Evolutionary conservation across 1,139 yeast genomes (phyloP).

Genomic region (Scheffersomyces insectosa): DNA sequence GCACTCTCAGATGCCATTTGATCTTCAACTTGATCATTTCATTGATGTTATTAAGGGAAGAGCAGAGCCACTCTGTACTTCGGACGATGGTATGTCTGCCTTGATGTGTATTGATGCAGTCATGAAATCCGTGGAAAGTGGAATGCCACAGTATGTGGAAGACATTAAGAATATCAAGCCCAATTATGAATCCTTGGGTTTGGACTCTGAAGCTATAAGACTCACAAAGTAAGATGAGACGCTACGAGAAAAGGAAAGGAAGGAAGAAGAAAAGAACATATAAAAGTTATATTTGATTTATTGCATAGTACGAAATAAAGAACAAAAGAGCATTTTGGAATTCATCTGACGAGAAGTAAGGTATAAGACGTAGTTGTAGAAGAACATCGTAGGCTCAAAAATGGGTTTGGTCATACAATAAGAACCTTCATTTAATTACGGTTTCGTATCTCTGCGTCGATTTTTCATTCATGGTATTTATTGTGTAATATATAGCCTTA

Average conservation of each 20-base stretch:
- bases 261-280: neutral
- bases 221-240: neutral
- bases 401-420: too few species aligned
- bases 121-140: slow-evolving; percentile 17
- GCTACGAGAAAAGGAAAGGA: neutral
- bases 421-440: too few species aligned
- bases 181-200: slow-evolving; percentile 1
- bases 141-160: slow-evolving; percentile 16
- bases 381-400: too few species aligned
- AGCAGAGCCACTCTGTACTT: slow-evolving; percentile 32
- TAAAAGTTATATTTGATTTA: neutral
- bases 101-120: slow-evolving; percentile 24
- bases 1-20: slow-evolving; percentile 27
- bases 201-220: neutral
- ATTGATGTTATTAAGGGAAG: slow-evolving; percentile 33
- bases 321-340: too few species aligned
- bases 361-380: too few species aligned
- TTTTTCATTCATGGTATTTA: too few species aligned
- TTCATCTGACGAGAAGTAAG: too few species aligned
- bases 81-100: slow-evolving; percentile 42
- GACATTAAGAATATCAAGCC: slow-evolving; percentile 13
- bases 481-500: too few species aligned
- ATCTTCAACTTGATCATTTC: slow-evolving; percentile 37
- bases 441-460: too few species aligned
- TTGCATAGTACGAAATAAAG: neutral